Evolutionary conservation across 225 moss, liverwort and hornwort species (phyloP).

Genomic region (Physcomitrellopsis africana): DNA sequence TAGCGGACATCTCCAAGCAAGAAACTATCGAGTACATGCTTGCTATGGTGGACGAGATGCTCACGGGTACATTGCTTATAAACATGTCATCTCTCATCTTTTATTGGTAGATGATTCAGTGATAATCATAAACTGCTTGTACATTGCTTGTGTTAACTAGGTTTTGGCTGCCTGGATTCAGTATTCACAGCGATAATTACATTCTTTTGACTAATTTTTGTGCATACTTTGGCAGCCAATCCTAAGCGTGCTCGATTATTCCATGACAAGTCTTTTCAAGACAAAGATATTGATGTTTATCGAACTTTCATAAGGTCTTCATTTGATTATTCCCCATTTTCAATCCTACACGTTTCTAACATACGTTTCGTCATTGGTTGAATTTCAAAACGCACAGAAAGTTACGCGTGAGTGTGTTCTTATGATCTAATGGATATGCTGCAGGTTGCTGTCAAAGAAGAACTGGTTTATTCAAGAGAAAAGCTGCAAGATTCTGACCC

Average conservation of each 20-base stretch:
- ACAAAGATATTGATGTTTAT: conserved; percentile 75
- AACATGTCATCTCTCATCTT: not conserved
- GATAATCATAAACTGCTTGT: not conserved
- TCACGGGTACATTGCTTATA: conserved; percentile 63
- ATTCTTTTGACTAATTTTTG: conserved; percentile 18
- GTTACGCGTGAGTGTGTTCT: conserved; percentile 3
- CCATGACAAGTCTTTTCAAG: conserved; percentile 81
- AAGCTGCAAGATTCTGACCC: conserved; percentile 92
- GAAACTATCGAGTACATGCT: conserved; percentile 97
- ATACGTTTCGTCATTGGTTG: not conserved
- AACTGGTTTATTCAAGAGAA: conserved; percentile 97
- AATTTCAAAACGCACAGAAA: not conserved
- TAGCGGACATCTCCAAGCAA: conserved; percentile 87
- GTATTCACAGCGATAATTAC: not conserved
- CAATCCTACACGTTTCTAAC: not conserved
- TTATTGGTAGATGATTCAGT: not conserved
- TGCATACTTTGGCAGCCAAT: conserved; percentile 69
- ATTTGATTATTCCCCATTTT: not conserved
- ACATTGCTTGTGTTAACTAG: not conserved
- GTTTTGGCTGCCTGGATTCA: not conserved
- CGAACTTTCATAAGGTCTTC: conserved; percentile 77
- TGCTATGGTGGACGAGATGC: conserved; percentile 93
- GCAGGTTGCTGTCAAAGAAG: conserved; percentile 78
- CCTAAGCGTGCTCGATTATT: conserved; percentile 93
- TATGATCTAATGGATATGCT: conserved; percentile 8